Evolutionary conservation across 768 basidiomycete genomes (phyloP).

Genomic region (Cantharellus anzutake): DNA sequence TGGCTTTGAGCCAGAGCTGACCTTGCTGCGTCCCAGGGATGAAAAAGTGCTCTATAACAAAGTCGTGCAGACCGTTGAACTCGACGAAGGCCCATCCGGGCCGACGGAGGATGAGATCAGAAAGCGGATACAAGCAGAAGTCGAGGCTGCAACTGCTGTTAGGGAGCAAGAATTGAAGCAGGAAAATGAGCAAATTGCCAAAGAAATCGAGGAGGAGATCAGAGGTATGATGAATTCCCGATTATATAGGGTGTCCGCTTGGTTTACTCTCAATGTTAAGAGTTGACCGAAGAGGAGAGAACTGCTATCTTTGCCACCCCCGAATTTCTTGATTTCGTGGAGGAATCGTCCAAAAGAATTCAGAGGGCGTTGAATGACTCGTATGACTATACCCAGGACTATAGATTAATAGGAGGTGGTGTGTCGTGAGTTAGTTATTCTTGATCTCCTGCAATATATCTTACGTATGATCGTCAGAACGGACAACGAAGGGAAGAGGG

Average conservation of each 20-base stretch:
- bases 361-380: slow-evolving; percentile 87
- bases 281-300: slow-evolving; percentile 74
- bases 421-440: slow-evolving; percentile 39
- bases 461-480: slow-evolving; percentile 30
- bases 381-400: slow-evolving; percentile 95
- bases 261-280: slow-evolving; percentile 21
- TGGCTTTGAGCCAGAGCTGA: not conserved
- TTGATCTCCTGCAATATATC: not conserved
- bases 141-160: slow-evolving; percentile 44
- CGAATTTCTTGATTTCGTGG: slow-evolving; percentile 86
- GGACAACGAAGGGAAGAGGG: slow-evolving; percentile 73
- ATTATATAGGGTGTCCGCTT: too few relatives aligned
- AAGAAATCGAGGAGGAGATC: slow-evolving; percentile 75
- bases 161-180: slow-evolving; percentile 67
- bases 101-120: slow-evolving; percentile 56
- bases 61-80: slow-evolving; percentile 57
- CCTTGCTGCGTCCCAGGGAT: not conserved
- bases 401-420: slow-evolving; percentile 74
- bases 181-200: slow-evolving; percentile 65
- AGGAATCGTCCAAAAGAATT: slow-evolving; percentile 85
- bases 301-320: slow-evolving; percentile 66
- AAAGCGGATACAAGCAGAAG: slow-evolving; percentile 45
- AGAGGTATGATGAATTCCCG: slow-evolving; percentile 28
- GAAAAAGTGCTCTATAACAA: slow-evolving; percentile 72
- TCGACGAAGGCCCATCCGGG: slow-evolving; percentile 34